Evolutionary conservation across 78 protist genomes (phyloP), one percentile per base, ranked within the genome.

Genomic region (Dictyostelium purpureum): DNA sequence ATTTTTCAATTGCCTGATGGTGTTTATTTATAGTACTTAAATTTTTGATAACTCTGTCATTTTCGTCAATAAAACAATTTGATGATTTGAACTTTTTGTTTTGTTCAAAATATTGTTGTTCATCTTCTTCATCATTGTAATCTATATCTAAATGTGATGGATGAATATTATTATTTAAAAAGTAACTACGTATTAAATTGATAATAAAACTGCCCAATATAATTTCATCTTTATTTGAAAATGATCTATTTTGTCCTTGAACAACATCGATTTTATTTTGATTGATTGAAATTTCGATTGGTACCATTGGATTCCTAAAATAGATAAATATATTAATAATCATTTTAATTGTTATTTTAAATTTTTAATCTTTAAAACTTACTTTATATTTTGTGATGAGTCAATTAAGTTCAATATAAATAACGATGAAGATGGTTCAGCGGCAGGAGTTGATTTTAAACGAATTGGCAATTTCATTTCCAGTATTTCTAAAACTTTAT

Each of bases 181-280:
- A 61, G 31, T 81, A 81, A 10, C 35, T 28, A 52, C 67, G 52
- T 24, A 81, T 47, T 35, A 67, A 38, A 38, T 52, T 81, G 18
- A 81, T 37, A 6, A 81, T 81, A 52, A 81, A 81, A 38, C 33
- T 52, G 5, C 89, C 89, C 37, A 81, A 43, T 9, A 81, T 49
- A 6, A 45, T 37, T 38, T 81, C 89, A 51, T 49, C 38, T 11
- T 81, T 70, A 51, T 81, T 65, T 16, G 70, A 52, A 35, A 49
- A 45, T 49, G 89, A 81, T 52, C 73, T 81, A 33, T 31, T 31
- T 42, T 83, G 70, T 26, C 80, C 90, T 42, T 83, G 90, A 12
- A 83, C 74, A 1, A 83, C 80, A 6, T 42, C 77, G 14, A 83
- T 67, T 16, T 51, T 69, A 37, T 31, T 54, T 71, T 83, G 90